Conservation (phyloP, 257 asterid species). For the Sherardia arvensis region DNA sequence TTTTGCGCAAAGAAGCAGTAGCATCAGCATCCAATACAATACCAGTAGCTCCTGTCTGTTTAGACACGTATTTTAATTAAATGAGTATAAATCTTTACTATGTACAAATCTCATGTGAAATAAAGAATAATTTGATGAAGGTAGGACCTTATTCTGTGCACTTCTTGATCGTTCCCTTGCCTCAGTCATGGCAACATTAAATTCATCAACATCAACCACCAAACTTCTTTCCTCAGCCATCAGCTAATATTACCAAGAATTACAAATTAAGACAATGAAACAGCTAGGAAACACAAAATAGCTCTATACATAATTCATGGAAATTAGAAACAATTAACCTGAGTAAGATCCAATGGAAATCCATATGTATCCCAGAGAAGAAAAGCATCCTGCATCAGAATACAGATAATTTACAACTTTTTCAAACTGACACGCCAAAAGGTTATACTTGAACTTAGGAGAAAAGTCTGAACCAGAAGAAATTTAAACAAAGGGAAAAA, state of each 20-base stretch:
- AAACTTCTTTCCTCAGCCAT: slow-evolving; percentile 98
- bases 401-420: not conserved
- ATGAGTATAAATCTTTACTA: not conserved
- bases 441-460: not conserved
- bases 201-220: slow-evolving; percentile 72
- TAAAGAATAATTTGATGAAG: not conserved
- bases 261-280: slow-evolving; percentile 13
- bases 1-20: slow-evolving; percentile 66
- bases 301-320: not conserved
- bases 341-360: slow-evolving; percentile 95
- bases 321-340: slow-evolving; percentile 35
- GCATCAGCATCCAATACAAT: slow-evolving; percentile 95
- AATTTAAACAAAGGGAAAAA: not conserved
- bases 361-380: slow-evolving; percentile 96
- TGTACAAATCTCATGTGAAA: not conserved
- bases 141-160: slow-evolving; percentile 79
- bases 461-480: not conserved
- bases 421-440: not conserved
- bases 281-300: not conserved
- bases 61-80: slow-evolving; percentile 1
- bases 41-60: slow-evolving; percentile 67
- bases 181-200: slow-evolving; percentile 58
- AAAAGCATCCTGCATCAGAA: slow-evolving; percentile 78
- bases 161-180: slow-evolving; percentile 93
- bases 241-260: slow-evolving; percentile 36